These are phyloP conservation scores for Cantharellus anzutake DNA, from an alignment of 768 basidiomycete genomes.

Conservation along the genomic window DNA sequence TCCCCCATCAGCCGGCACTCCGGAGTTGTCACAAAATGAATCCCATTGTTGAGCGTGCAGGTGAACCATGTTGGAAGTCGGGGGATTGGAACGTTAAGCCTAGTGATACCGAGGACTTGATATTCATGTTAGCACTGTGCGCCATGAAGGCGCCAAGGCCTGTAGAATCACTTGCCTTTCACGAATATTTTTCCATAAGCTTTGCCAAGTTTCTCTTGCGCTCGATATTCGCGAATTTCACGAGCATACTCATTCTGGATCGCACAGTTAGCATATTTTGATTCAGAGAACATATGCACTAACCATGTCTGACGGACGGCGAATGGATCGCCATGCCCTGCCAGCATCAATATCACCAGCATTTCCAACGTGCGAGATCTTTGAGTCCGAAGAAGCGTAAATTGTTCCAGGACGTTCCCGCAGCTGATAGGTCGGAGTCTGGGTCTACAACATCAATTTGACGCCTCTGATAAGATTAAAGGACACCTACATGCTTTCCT, in stretches of 20 bases:
- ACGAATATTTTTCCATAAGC: slow-evolving; percentile 88
- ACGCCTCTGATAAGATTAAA: background rate
- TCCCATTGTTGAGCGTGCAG: slow-evolving; percentile 89
- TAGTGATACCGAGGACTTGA: slow-evolving; percentile 57
- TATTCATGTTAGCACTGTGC: no score
- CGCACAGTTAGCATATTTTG: background rate
- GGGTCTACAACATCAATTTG: background rate
- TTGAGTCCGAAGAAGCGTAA: slow-evolving; percentile 58
- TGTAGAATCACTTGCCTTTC: slow-evolving; percentile 35
- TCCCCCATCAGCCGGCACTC: slow-evolving; percentile 41
- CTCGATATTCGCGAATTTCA: slow-evolving; percentile 65
- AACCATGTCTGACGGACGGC: slow-evolving; percentile 90
- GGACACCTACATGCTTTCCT: slow-evolving; percentile 19
- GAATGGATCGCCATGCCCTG: slow-evolving; percentile 68
- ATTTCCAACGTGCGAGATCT: slow-evolving; percentile 45
- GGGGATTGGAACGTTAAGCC: slow-evolving; percentile 61
- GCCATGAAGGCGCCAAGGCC: background rate
- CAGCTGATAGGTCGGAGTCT: slow-evolving; percentile 46
- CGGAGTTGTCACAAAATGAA: slow-evolving; percentile 86
- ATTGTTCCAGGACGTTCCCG: slow-evolving; percentile 60
- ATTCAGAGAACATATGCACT: slow-evolving; percentile 11
- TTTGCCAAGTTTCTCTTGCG: slow-evolving; percentile 60
- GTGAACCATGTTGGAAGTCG: slow-evolving; percentile 52
- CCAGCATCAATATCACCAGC: slow-evolving; percentile 73
- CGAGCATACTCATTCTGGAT: slow-evolving; percentile 81